Percentiles rank a stretch among this genome's conserved stretches.
Evolutionary conservation across 2,329 filamentous ascomycete genomes (phyloP).

Genomic region (Epichloe sibirici): DNA sequence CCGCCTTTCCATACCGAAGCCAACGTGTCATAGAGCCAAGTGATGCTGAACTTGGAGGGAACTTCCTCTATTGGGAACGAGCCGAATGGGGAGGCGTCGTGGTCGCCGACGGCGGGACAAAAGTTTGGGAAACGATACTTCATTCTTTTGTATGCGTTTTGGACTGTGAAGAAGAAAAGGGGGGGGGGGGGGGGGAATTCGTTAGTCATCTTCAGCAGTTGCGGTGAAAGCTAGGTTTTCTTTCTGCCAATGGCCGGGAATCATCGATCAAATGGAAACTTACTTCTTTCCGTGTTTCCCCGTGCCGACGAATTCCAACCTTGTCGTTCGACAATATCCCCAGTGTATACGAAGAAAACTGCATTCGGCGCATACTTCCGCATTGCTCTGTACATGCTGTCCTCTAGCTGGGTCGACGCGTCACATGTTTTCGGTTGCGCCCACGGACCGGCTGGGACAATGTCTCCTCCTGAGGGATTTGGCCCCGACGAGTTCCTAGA

Average conservation of each 20-base stretch:
- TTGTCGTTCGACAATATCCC: neutral
- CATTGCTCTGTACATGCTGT: conserved; percentile 1
- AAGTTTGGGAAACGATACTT: neutral
- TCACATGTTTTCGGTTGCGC: neutral
- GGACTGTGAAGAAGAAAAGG: neutral
- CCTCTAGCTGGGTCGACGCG: neutral
- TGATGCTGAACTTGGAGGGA: neutral
- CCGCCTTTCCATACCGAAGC: neutral
- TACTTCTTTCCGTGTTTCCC: conserved; percentile 13
- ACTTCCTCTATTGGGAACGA: neutral
- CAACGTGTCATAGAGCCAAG: neutral
- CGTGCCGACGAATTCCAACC: neutral
- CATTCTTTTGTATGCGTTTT: neutral
- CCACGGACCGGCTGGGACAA: neutral
- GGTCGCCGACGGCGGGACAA: neutral
- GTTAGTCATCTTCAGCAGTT: neutral
- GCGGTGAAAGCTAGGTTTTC: neutral
- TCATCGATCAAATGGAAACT: neutral
- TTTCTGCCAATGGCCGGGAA: neutral
- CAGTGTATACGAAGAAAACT: neutral
- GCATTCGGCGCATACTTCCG: neutral
- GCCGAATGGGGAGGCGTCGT: neutral
- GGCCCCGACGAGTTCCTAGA: neutral
- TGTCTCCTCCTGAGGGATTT: neutral
- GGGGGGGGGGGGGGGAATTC: neutral